Conservation (phyloP, 106 monocot genomes). For the Chionographis japonica region DNA sequence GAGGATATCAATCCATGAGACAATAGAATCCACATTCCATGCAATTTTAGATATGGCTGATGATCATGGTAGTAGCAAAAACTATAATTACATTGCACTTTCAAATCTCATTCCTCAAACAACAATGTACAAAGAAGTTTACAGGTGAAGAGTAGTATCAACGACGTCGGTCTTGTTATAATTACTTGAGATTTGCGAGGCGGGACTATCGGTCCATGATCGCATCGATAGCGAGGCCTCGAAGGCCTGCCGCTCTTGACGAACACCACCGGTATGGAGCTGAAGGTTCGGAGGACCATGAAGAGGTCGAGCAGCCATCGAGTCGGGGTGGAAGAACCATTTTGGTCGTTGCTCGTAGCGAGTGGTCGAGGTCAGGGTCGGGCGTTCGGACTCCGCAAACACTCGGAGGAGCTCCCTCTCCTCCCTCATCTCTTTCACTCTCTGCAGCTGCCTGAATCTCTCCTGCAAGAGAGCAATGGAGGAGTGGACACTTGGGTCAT, state of each 20-base stretch:
- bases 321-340: constrained; percentile 19
- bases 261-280: background rate
- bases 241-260: background rate
- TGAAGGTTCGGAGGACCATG: background rate
- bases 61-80: background rate
- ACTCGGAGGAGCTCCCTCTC: constrained; percentile 24
- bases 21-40: too few species aligned
- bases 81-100: constrained; percentile 9
- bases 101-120: background rate
- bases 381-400: background rate
- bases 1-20: too few species aligned
- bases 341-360: background rate
- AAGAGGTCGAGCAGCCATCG: constrained; percentile 14
- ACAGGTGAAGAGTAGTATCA: constrained; percentile 43
- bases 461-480: constrained; percentile 49
- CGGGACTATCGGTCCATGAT: constrained; percentile 3
- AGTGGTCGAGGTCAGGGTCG: background rate
- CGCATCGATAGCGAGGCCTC: background rate
- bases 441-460: constrained; percentile 46
- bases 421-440: constrained; percentile 40
- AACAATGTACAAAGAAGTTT: constrained; percentile 10
- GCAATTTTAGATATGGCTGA: too few species aligned
- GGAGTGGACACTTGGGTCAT: constrained; percentile 15
- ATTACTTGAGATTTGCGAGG: background rate
- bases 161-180: constrained; percentile 16